phyloP scores from a whole-genome alignment of 2,329 filamentous ascomycete species.

The Pyricularia grisea region DNA sequence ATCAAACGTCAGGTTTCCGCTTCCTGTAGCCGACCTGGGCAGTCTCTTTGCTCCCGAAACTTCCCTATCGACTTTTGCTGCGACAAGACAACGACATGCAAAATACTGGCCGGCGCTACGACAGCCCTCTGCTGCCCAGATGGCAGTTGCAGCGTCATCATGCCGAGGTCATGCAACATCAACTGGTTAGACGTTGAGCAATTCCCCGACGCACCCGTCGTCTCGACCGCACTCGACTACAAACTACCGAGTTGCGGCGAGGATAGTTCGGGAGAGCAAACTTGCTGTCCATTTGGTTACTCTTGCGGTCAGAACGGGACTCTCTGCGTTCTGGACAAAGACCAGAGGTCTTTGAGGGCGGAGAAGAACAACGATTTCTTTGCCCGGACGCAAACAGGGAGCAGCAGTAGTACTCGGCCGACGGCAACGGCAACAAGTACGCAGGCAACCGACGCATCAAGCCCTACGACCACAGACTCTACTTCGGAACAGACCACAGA shows the following conservation, averaged over 20 bases:
- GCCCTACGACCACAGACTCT: not conserved
- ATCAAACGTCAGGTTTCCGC: not conserved
- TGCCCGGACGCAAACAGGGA: not conserved
- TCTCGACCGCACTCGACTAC: constrained; percentile 53
- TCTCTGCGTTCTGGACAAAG: constrained; percentile 30
- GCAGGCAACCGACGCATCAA: not conserved
- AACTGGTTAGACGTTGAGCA: constrained; percentile 50
- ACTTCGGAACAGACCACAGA: not conserved
- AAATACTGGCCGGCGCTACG: constrained; percentile 50
- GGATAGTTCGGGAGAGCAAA: constrained; percentile 11
- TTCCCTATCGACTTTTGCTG: constrained; percentile 50
- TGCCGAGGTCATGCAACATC: constrained; percentile 56
- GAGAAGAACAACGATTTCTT: constrained; percentile 30
- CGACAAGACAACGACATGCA: constrained; percentile 40
- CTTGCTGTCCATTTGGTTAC: constrained; percentile 68
- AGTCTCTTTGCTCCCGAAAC: not conserved
- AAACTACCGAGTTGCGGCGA: constrained; percentile 46
- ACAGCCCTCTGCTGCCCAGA: constrained; percentile 66
- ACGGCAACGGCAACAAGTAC: not conserved
- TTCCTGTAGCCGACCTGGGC: not conserved
- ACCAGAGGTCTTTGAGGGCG: not conserved
- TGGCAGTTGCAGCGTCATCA: constrained; percentile 49
- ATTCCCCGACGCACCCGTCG: constrained; percentile 50
- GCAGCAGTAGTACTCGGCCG: not conserved
- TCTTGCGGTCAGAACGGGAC: constrained; percentile 38